A percentile compares a stretch with the other conserved stretches of the same genome.
These are phyloP conservation scores for Aquilaria malaccensis DNA, from an alignment of 345 rosid genomes.

Conservation along the genomic window DNA sequence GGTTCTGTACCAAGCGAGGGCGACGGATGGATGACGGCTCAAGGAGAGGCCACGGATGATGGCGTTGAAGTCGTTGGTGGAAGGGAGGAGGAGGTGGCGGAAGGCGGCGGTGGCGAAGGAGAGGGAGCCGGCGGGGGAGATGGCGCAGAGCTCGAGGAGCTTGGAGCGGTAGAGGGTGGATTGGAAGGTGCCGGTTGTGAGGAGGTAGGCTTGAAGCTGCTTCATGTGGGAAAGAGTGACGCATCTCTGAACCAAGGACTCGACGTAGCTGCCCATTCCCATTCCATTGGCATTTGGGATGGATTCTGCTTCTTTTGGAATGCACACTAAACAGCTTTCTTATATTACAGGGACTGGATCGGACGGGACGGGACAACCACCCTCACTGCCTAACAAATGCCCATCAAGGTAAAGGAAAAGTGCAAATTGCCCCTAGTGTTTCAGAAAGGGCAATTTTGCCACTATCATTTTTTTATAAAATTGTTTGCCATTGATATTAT, in stretches of 20 bases:
- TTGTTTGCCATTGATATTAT: no score
- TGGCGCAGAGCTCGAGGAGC: conserved; percentile 66
- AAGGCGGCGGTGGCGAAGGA: conserved; percentile 45
- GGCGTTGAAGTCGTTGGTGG: conserved; percentile 84
- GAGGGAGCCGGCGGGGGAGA: conserved; percentile 51
- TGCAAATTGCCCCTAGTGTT: no score
- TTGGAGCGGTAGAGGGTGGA: conserved; percentile 48
- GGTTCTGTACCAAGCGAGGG: conserved; percentile 52
- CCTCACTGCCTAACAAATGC: neutral
- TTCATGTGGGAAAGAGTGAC: conserved; percentile 38
- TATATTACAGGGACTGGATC: neutral
- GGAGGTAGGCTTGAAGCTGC: conserved; percentile 64
- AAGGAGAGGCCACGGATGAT: conserved; percentile 67
- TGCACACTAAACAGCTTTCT: no score
- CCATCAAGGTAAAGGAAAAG: no score
- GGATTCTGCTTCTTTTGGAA: neutral
- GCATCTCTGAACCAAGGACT: conserved; percentile 39
- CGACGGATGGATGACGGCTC: conserved; percentile 40
- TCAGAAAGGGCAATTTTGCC: no score
- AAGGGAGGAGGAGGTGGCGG: conserved; percentile 38
- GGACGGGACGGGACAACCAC: neutral
- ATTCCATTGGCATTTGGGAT: conserved; percentile 13
- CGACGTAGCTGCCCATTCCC: conserved; percentile 32
- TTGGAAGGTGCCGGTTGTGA: conserved; percentile 44
- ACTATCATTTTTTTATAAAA: no score